A percentile compares a stretch with the other conserved stretches of the same genome.
phyloP scores from a whole-genome alignment of 2,329 filamentous ascomycete species.

The Phoma sp. region DNA sequence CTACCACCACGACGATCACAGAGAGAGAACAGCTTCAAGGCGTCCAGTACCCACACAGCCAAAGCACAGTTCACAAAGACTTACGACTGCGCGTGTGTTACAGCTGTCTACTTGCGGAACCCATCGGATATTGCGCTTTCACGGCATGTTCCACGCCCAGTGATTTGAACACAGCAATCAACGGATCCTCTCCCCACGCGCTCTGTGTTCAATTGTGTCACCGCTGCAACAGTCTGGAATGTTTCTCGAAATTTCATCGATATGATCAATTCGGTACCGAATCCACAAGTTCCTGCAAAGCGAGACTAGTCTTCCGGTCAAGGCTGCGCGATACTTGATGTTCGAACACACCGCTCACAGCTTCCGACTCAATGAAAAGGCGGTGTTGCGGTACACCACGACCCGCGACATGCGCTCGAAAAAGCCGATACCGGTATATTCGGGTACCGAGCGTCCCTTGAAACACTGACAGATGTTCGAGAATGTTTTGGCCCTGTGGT shows the following conservation, averaged over 20 bases:
- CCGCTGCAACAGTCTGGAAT: background rate
- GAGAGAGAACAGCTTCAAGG: slow-evolving; percentile 3
- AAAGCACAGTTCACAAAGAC: slow-evolving; percentile 9
- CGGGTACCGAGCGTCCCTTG: slow-evolving; percentile 26
- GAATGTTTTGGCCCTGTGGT: slow-evolving; percentile 21
- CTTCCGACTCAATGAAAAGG: slow-evolving; percentile 18
- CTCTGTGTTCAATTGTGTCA: slow-evolving; percentile 17
- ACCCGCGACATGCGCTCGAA: slow-evolving; percentile 14
- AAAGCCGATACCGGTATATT: slow-evolving; percentile 18
- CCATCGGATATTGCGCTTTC: slow-evolving; percentile 16
- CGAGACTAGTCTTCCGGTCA: slow-evolving; percentile 16
- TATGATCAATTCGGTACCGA: slow-evolving; percentile 1
- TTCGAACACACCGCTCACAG: slow-evolving; percentile 10
- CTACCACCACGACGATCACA: slow-evolving; percentile 6
- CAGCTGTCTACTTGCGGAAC: slow-evolving; percentile 20
- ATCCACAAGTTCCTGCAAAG: background rate
- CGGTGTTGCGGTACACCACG: slow-evolving; percentile 15
- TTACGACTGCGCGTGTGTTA: slow-evolving; percentile 12
- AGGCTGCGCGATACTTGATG: slow-evolving; percentile 4
- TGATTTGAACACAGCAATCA: slow-evolving; percentile 22
- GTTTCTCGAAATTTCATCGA: background rate
- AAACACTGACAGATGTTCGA: slow-evolving; percentile 32
- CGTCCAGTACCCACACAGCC: slow-evolving; percentile 12
- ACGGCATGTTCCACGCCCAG: slow-evolving; percentile 25
- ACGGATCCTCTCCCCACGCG: slow-evolving; percentile 21